phyloP scores from a whole-genome alignment of 257 asterid genomes.

The Fraxinus anomala region DNA sequence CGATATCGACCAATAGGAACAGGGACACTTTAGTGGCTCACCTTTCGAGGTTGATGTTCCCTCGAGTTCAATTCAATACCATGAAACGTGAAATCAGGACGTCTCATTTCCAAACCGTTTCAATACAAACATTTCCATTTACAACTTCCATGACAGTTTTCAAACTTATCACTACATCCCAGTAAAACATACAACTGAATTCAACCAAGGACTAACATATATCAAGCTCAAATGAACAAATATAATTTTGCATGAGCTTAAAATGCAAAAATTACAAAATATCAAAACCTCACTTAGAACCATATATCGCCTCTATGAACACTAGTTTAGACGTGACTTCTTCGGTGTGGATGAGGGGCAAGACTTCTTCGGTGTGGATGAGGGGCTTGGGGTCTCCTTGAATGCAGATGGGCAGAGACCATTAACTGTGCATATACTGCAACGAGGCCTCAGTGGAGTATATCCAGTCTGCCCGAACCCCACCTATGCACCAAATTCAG shows the following conservation, averaged over 20 bases:
- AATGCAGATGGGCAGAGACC: slow-evolving; percentile 89
- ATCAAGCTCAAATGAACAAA: background rate
- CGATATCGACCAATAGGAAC: no score
- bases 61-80: no score
- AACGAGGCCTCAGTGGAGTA: slow-evolving; percentile 85
- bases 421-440: slow-evolving; percentile 63
- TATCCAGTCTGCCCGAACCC: slow-evolving; percentile 95
- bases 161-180: no score
- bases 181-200: background rate
- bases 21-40: no score
- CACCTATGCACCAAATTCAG: slow-evolving; percentile 45
- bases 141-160: no score
- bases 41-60: no score
- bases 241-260: background rate
- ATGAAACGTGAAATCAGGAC: no score
- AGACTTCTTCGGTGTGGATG: slow-evolving; percentile 49
- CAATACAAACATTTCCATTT: no score
- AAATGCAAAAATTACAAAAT: slow-evolving; percentile 10
- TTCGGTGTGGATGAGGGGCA: no score
- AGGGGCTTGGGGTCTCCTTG: slow-evolving; percentile 57
- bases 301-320: background rate
- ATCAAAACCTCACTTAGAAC: background rate
- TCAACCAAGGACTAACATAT: background rate
- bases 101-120: no score
- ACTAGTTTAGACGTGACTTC: slow-evolving; percentile 12